Base-by-base conservation (phyloP, 371 early-diverging fungal genomes). In the Dichotomocladium elegans region DNA sequence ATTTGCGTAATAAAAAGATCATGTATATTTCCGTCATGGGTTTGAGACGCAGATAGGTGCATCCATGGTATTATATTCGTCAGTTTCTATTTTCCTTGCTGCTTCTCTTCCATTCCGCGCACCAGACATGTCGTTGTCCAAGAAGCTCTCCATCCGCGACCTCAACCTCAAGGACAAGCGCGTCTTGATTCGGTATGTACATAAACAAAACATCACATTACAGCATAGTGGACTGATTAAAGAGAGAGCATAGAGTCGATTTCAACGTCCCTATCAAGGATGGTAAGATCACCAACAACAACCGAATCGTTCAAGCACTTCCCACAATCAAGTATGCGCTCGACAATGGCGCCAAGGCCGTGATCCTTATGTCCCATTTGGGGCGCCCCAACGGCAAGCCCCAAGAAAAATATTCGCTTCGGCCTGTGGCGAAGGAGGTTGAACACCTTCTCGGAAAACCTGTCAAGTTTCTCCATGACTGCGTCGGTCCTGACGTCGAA, bases 241-340 rank as follows among this genome's bases (percentile, higher is more conserved):
- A 52, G 17, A 29, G 30, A 26, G 51, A 31, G 1, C 11, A 41
- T 63, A 93, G 95, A 50, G 99, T 98, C 47, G 99, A 99, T 84
- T 99, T 96, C 77, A 99, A 99, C 79, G 99, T 99, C n/a, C 99
- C 99, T 31, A 86, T 96, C 61, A 80, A 85, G 64, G 87, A 91
- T 49, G 91, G 88, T 56, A 85, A 83, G 64, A 95, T 99, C 70
- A 87, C 91, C 63, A 96, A 96, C 88, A 93, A 94, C 74, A 89
- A 91, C 73, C 92, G 99, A 68, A 98, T 99, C 55, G 88, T 83
- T 29, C 95, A 95, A 54, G 97, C 98, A 30, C 72, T 98, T 44
- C 96, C 97, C 27, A 98, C 97, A 31, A 92, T 99, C 77, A 75
- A 94, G 61, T 85, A 93, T 62, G 92, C 92, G 24, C 70, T 97